These are phyloP conservation scores for Fusarium brevicatenulatum DNA, from an alignment of 2,329 filamentous ascomycete species.

Conservation along the genomic window DNA sequence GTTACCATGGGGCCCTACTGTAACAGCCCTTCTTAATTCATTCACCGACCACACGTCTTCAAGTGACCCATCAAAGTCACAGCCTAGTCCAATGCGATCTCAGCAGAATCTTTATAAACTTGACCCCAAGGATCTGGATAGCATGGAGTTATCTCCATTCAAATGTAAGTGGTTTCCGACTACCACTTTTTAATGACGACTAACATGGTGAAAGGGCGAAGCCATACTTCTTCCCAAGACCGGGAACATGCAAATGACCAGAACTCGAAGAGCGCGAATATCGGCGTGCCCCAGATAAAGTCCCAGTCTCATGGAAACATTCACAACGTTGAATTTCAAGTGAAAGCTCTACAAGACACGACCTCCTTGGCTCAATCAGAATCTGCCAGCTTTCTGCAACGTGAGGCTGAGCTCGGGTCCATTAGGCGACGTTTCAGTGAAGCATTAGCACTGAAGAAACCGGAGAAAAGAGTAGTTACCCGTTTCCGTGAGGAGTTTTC, in stretches of 20 bases:
- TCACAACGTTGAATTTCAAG: background rate
- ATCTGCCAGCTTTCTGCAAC: constrained; percentile 51
- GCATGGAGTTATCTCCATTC: constrained; percentile 50
- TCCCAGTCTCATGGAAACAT: background rate
- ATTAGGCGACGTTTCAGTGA: constrained; percentile 55
- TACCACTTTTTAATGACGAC: background rate
- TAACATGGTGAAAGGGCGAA: constrained; percentile 23
- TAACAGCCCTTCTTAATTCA: constrained; percentile 21
- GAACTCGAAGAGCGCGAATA: background rate
- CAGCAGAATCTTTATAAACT: constrained; percentile 44
- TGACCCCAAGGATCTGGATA: constrained; percentile 48
- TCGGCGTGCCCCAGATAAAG: background rate
- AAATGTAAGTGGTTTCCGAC: constrained; percentile 40
- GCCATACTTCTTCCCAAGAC: constrained; percentile 33
- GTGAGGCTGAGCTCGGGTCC: constrained; percentile 52
- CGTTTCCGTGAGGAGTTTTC: constrained; percentile 56
- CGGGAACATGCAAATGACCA: constrained; percentile 34
- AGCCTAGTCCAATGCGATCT: constrained; percentile 47
- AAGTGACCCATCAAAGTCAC: constrained; percentile 49
- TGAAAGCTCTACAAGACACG: background rate
- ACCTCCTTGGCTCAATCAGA: constrained; percentile 46
- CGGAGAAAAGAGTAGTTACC: constrained; percentile 46
- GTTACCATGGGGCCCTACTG: constrained; percentile 16
- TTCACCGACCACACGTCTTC: constrained; percentile 46
- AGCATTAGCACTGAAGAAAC: constrained; percentile 46